phyloP scores from a whole-genome alignment of 768 basidiomycete genomes.

The Kwoniella europaea region DNA sequence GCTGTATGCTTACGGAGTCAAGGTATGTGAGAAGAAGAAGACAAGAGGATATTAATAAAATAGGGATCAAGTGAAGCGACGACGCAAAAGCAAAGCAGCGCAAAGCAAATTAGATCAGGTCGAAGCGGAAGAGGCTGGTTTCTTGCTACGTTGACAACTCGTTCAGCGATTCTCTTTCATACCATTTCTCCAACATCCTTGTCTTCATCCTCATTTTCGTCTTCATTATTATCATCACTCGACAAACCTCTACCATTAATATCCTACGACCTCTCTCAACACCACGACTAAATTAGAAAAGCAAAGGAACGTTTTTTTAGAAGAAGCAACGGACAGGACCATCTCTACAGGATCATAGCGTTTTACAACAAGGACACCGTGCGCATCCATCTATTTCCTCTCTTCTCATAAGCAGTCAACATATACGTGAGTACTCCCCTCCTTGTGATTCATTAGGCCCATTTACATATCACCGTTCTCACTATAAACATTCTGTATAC shows the following conservation, averaged over 20 bases:
- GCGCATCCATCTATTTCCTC: slow-evolving; percentile 4
- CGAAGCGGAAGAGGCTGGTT: slow-evolving; percentile 17
- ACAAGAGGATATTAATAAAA: slow-evolving; percentile 1
- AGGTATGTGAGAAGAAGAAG: background rate
- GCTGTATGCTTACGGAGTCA: background rate
- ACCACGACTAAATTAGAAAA: no score
- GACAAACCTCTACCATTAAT: background rate
- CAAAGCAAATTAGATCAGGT: slow-evolving; percentile 7
- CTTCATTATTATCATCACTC: background rate
- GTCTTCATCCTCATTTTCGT: background rate
- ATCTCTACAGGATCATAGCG: slow-evolving; percentile 3
- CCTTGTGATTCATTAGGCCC: background rate
- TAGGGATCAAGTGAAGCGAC: background rate
- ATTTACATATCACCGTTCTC: background rate
- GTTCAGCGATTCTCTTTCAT: background rate
- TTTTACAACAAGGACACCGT: slow-evolving; percentile 4
- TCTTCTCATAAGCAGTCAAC: background rate
- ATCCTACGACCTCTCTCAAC: background rate
- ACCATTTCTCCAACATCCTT: background rate
- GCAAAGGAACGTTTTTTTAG: background rate
- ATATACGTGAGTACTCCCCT: slow-evolving; percentile 7
- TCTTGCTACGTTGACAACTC: background rate
- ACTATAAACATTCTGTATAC: background rate
- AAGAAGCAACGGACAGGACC: slow-evolving; percentile 6
- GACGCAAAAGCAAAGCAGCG: background rate